These are phyloP conservation scores for Leptodermis oblonga DNA, from an alignment of 257 asterid species.

Conservation along the genomic window DNA sequence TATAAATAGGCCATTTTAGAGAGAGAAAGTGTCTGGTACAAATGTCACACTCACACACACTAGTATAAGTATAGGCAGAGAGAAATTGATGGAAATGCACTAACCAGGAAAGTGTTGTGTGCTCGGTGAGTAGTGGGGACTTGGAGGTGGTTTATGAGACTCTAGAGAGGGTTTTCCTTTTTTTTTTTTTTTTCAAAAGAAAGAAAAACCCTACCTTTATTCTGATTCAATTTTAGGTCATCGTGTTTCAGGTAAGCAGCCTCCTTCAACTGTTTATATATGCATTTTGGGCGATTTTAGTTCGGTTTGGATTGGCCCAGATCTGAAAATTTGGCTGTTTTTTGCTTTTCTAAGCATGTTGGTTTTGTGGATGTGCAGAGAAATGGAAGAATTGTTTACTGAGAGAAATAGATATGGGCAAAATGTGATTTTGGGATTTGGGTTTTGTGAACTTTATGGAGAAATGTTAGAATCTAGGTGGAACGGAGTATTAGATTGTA, in stretches of 20 bases:
- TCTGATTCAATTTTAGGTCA: background rate
- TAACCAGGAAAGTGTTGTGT: slow-evolving; percentile 2
- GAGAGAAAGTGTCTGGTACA: too few relatives aligned
- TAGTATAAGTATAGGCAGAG: background rate
- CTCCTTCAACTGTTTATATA: slow-evolving; percentile 3
- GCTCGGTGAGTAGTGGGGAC: slow-evolving; percentile 13
- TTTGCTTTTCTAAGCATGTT: background rate
- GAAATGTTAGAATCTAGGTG: background rate
- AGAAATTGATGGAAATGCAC: slow-evolving; percentile 5
- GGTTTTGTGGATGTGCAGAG: background rate
- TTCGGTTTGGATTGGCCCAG: slow-evolving; percentile 6
- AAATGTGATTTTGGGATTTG: background rate
- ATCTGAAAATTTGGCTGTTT: slow-evolving; percentile 15
- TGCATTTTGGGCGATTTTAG: slow-evolving; percentile 10
- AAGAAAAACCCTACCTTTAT: slow-evolving; percentile 23
- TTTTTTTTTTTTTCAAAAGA: too few relatives aligned
- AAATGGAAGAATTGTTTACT: background rate
- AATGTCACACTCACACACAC: too few relatives aligned
- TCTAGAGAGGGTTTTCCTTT: background rate
- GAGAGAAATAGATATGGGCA: background rate
- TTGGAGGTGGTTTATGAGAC: slow-evolving; percentile 12
- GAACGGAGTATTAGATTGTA: background rate
- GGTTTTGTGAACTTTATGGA: background rate
- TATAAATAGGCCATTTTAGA: too few relatives aligned
- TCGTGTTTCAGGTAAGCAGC: slow-evolving; percentile 10